A percentile compares a stretch with the other conserved stretches of the same genome.
These are phyloP conservation scores for Tephrocybe sp. DNA, from an alignment of 768 basidiomycete species.

Conservation along the genomic window DNA sequence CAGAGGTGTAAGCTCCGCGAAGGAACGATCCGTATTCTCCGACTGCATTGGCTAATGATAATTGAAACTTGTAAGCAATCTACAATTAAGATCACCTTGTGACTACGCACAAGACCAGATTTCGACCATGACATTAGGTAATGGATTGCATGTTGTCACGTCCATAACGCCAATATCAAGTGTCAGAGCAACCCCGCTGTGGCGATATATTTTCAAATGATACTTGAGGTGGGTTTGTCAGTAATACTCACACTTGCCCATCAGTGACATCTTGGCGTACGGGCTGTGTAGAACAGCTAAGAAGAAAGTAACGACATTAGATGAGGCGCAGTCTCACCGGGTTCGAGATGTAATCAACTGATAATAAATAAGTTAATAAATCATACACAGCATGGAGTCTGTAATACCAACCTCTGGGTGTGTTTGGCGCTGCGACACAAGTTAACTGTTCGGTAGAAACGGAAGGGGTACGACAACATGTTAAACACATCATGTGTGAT, in stretches of 20 bases:
- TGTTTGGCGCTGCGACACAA: slow-evolving; percentile 20
- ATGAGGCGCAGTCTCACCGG: slow-evolving; percentile 11
- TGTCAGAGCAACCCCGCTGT: slow-evolving; percentile 33
- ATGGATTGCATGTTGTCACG: slow-evolving; percentile 38
- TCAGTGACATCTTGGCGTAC: slow-evolving; percentile 24
- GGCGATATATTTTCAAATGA: background rate
- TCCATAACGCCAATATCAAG: slow-evolving; percentile 41
- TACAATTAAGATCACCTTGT: no score
- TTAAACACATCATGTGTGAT: background rate
- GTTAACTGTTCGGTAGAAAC: slow-evolving; percentile 10
- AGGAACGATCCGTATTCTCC: slow-evolving; percentile 21
- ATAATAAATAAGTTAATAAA: background rate
- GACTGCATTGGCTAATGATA: slow-evolving; percentile 17
- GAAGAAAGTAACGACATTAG: background rate
- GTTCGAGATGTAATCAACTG: slow-evolving; percentile 20
- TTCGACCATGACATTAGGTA: slow-evolving; percentile 38
- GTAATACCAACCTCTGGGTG: slow-evolving; percentile 16
- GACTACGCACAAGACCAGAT: slow-evolving; percentile 17
- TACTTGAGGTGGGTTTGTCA: background rate
- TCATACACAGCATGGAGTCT: background rate
- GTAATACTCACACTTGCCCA: slow-evolving; percentile 18
- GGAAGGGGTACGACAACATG: background rate
- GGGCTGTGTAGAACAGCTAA: slow-evolving; percentile 6
- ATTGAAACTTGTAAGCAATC: background rate
- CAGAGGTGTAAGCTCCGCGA: slow-evolving; percentile 16